A percentile compares a stretch with the other conserved stretches of the same genome.
phyloP scores from a whole-genome alignment of 441 rosid genomes.

The Pelargonium fulgidum region DNA sequence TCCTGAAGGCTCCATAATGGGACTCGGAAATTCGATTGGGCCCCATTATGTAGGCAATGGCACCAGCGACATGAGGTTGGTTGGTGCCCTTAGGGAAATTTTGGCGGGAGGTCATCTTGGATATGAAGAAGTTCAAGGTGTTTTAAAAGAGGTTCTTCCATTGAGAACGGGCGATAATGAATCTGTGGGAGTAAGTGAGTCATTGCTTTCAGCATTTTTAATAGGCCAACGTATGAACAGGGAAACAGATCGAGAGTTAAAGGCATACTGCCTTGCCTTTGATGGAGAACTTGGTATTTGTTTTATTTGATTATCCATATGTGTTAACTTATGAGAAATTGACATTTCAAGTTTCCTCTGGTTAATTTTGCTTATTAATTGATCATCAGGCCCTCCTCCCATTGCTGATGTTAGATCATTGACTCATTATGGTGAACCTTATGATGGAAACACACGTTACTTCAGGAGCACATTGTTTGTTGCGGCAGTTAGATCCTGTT shows the following conservation, averaged over 20 bases:
- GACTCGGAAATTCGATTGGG: conserved; percentile 62
- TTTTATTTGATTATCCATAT: conserved; percentile 6
- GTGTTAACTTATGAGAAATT: conserved; percentile 9
- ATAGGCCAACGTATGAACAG: conserved; percentile 96
- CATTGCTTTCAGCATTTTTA: conserved; percentile 85
- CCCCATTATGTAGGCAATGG: conserved; percentile 66
- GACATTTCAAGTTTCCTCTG: conserved; percentile 13
- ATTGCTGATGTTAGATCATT: conserved; percentile 85
- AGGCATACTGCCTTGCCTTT: conserved; percentile 92
- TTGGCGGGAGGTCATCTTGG: conserved; percentile 96
- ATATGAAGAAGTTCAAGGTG: conserved; percentile 88
- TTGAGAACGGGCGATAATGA: conserved; percentile 36
- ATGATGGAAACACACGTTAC: conserved; percentile 89
- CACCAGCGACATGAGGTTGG: conserved; percentile 78
- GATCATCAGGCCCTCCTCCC: conserved; percentile 57
- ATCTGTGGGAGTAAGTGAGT: conserved; percentile 59
- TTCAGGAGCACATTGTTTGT: conserved; percentile 81
- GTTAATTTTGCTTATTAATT: conserved; percentile 23
- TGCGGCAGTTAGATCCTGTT: conserved; percentile 90
- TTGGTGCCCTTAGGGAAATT: conserved; percentile 86
- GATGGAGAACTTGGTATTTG: conserved; percentile 86
- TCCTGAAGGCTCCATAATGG: conserved; percentile 88
- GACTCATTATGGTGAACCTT: conserved; percentile 97
- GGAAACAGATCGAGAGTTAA: conserved; percentile 89
- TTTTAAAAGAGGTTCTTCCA: conserved; percentile 77